Percentiles rank a stretch among this genome's conserved stretches.
phyloP scores from a whole-genome alignment of 1,284 basidiomycete species.

The Ustilago curta region DNA sequence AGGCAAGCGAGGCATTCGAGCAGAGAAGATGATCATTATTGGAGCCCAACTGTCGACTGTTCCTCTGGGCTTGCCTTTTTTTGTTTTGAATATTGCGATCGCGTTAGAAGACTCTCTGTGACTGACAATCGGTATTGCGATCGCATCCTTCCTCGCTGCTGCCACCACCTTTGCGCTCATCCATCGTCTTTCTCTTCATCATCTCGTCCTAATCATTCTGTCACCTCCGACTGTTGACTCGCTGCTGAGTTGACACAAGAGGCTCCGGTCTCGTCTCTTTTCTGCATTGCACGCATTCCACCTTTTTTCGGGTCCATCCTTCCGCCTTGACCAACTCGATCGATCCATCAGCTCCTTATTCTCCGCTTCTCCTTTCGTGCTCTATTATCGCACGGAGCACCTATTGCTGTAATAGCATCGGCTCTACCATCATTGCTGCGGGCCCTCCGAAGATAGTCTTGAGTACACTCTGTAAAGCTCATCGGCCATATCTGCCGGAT shows the following conservation, averaged over 20 bases:
- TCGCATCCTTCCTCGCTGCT: not conserved
- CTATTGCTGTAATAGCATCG: not conserved
- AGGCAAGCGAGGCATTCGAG: not conserved
- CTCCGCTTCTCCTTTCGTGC: not conserved
- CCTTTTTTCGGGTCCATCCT: not conserved
- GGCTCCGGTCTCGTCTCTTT: not conserved
- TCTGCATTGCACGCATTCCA: constrained; percentile 23
- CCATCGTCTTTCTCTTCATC: not conserved
- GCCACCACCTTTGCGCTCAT: not conserved
- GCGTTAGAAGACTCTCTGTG: constrained; percentile 4
- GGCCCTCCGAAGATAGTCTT: not conserved
- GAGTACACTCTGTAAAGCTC: not conserved
- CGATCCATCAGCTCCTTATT: not conserved
- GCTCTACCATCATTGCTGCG: not conserved
- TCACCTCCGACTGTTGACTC: no score
- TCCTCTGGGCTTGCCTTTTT: constrained; percentile 1
- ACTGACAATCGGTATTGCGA: not conserved
- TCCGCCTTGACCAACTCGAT: not conserved
- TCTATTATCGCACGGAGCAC: not conserved
- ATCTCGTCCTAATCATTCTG: no score
- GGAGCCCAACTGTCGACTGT: not conserved
- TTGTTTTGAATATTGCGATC: constrained; percentile 5
- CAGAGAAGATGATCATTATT: not conserved
- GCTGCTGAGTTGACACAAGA: not conserved
- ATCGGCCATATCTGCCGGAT: no score